Evolutionary conservation across 345 rosid species (phyloP), one percentile per base, ranked within the genome.

Genomic region (Alliaria petiolata): DNA sequence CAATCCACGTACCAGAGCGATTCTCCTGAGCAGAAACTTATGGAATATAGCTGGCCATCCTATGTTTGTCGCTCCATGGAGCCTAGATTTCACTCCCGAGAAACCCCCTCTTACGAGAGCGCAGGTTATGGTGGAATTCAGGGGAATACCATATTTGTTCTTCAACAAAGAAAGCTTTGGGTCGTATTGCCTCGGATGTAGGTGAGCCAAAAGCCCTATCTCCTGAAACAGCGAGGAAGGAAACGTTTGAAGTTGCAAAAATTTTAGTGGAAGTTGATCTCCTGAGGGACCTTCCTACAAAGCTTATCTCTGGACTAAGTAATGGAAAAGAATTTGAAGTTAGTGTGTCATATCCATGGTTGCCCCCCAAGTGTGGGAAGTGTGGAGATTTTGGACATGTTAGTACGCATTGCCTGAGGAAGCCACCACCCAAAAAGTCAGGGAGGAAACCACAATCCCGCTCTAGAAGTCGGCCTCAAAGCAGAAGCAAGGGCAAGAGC

Each of bases 271-370:
- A 22, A 0, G 34, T 51, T 0, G 2, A 51, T 0, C 17, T 26
- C 2, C 4, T 13, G 0, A 1, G 0, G 5, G n/a, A 12, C 0
- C 55, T 22, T 0, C 56, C 34, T 0, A 0, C 31, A 0, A 42
- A 14, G 3, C 54, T 51, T 2, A n/a, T 51, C 0, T 51, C 34
- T 0, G 34, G 56, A 0, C 11, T 12, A 0, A 25, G 2, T 0
- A 13, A 7, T 3, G 56, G 56, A 0, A 12, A 5, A 0, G 34
- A 51, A 7, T 20, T 51, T 6, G 16, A 25, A 0, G 7, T 51
- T 0, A 1, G 3, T 0, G 33, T 50, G 2, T 3, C 55, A 0
- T 25, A 51, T 2, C 56, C 56, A 0, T 51, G 56, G 56, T 5
- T 51, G 0, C 56, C 56, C 0, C 34, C 34, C 0, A 13, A 2